Percentiles rank a stretch among this genome's conserved stretches.
Evolutionary conservation across 805 yeast genomes (phyloP).

Genomic region (Ogataea degrootiae): DNA sequence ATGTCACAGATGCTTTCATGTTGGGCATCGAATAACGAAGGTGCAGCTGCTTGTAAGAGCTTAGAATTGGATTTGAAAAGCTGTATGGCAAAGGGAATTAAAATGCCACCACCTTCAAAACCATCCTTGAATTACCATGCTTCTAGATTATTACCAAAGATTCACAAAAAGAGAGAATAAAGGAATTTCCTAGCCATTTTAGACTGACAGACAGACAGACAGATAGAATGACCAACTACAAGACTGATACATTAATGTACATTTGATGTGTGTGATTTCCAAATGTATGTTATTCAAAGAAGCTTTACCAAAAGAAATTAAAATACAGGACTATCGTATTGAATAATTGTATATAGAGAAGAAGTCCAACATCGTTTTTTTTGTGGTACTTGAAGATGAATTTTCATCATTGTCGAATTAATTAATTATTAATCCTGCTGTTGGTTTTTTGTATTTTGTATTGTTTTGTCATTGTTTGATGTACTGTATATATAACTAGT

Average conservation of each 20-base stretch:
- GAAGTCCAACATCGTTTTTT: too few relatives aligned
- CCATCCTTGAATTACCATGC: conserved; percentile 54
- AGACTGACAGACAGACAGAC: too few relatives aligned
- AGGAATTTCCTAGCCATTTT: too few relatives aligned
- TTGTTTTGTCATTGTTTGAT: too few relatives aligned
- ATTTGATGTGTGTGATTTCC: not conserved
- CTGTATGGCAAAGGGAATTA: conserved; percentile 54
- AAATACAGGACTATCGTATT: too few relatives aligned
- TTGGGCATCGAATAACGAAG: conserved; percentile 89
- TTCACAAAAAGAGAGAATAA: conserved; percentile 34
- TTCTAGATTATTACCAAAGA: conserved; percentile 49
- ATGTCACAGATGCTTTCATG: conserved; percentile 86
- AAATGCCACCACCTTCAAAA: conserved; percentile 32
- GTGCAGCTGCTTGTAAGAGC: conserved; percentile 57
- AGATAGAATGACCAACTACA: too few relatives aligned
- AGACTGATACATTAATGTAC: too few relatives aligned
- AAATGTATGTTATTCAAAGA: not conserved
- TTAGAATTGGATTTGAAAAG: conserved; percentile 66
- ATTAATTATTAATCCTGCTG: too few relatives aligned
- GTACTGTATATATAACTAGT: too few relatives aligned
- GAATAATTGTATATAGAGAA: not conserved
- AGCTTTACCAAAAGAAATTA: not conserved
- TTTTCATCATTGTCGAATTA: too few relatives aligned
- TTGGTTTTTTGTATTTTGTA: too few relatives aligned
- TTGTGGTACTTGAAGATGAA: too few relatives aligned